phyloP scores from a whole-genome alignment of 2,329 filamentous ascomycete species.

The Beauveria bassiana region DNA sequence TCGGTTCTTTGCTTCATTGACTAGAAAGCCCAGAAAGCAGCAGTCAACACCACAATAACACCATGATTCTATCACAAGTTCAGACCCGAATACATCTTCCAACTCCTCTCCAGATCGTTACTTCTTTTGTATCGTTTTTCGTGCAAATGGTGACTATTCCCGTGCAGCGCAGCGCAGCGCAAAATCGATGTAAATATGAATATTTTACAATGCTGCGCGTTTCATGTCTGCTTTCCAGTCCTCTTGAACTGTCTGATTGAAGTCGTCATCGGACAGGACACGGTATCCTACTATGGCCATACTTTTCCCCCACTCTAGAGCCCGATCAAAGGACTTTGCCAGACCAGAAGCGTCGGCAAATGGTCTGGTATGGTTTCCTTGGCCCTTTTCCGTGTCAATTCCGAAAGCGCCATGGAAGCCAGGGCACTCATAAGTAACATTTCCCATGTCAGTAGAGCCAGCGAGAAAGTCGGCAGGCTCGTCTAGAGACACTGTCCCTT shows the following conservation, averaged over 20 bases:
- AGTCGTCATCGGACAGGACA: conserved; percentile 23
- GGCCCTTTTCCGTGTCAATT: conserved; percentile 27
- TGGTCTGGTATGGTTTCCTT: conserved; percentile 23
- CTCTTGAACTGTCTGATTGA: conserved; percentile 17
- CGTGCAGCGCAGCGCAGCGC: too few species aligned
- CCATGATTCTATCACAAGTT: background rate
- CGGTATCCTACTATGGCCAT: conserved; percentile 27
- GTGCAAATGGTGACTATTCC: too few species aligned
- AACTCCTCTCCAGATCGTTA: background rate
- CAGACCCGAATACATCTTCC: background rate
- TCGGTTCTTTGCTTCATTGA: background rate
- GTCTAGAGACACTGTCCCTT: conserved; percentile 27
- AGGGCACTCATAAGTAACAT: conserved; percentile 36
- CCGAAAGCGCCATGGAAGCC: conserved; percentile 38
- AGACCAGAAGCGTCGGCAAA: conserved; percentile 35
- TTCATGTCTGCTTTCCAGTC: conserved; percentile 27
- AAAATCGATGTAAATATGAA: too few species aligned
- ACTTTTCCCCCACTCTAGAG: conserved; percentile 32
- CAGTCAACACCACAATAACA: background rate
- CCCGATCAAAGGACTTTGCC: conserved; percentile 24
- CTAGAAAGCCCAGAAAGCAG: background rate
- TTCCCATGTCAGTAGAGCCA: conserved; percentile 39
- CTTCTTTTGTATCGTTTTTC: background rate
- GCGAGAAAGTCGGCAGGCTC: conserved; percentile 22
- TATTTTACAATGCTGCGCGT: conserved; percentile 15